Evolutionary conservation across 2,329 filamentous ascomycete genomes (phyloP).

Genomic region (Chaetomiaceae sp.): DNA sequence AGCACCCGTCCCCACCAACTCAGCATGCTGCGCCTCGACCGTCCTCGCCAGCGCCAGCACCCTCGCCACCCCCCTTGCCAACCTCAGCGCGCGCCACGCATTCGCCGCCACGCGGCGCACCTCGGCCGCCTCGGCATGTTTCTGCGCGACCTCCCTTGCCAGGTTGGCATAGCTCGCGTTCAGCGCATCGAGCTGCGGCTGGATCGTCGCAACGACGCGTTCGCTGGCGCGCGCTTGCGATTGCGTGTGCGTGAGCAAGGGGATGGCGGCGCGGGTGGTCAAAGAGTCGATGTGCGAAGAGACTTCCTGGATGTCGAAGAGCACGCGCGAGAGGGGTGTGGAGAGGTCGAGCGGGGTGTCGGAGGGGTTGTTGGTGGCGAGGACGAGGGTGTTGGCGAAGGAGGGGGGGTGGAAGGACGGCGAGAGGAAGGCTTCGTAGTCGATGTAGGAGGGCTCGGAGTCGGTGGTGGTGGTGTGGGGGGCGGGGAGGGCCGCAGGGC

Average conservation of each 20-base stretch:
- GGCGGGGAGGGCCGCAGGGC: neutral
- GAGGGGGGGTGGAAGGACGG: conserved; percentile 72
- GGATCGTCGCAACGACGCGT: conserved; percentile 67
- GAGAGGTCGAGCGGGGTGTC: conserved; percentile 89
- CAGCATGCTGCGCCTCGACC: conserved; percentile 77
- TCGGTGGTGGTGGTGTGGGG: conserved; percentile 21
- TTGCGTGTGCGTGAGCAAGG: conserved; percentile 72
- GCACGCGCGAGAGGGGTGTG: conserved; percentile 83
- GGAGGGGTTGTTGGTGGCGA: conserved; percentile 84
- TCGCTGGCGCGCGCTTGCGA: conserved; percentile 66
- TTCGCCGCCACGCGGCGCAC: conserved; percentile 71
- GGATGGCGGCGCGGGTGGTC: conserved; percentile 76
- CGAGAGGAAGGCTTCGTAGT: conserved; percentile 86
- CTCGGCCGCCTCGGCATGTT: conserved; percentile 80
- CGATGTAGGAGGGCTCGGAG: conserved; percentile 77
- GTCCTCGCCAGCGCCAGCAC: conserved; percentile 78
- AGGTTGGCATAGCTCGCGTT: conserved; percentile 81
- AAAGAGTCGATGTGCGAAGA: conserved; percentile 91
- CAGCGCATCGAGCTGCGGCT: conserved; percentile 71
- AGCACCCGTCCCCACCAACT: conserved; percentile 45
- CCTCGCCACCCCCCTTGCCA: conserved; percentile 70
- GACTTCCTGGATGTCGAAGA: conserved; percentile 95
- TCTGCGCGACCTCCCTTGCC: conserved; percentile 77
- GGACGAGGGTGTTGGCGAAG: conserved; percentile 85
- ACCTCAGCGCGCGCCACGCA: conserved; percentile 70